phyloP scores from a whole-genome alignment of 768 basidiomycete genomes.

The Phlegmacium glaucopus region DNA sequence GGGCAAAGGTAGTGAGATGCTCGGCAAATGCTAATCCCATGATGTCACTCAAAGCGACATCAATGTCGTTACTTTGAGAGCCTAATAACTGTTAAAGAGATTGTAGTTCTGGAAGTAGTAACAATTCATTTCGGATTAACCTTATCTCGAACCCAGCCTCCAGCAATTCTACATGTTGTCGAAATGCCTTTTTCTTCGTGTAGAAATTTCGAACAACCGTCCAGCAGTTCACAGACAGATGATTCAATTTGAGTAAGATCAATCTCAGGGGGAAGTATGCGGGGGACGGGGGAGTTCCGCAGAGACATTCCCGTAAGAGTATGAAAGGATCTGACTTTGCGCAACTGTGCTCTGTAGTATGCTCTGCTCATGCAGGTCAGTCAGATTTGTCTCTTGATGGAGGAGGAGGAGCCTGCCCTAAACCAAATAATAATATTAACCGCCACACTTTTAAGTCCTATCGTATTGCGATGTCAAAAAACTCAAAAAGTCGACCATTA shows the following conservation, averaged over 20 bases:
- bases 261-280: constrained; percentile 31
- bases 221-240: constrained; percentile 70
- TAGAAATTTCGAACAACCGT: constrained; percentile 66
- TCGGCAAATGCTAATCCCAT: constrained; percentile 91
- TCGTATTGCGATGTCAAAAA: too few relatives aligned
- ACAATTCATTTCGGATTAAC: constrained; percentile 35
- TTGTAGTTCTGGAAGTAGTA: neutral
- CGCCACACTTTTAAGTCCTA: too few relatives aligned
- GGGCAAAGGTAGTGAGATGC: constrained; percentile 62
- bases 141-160: constrained; percentile 99
- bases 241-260: constrained; percentile 66
- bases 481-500: constrained; percentile 38
- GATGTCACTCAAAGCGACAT: constrained; percentile 85
- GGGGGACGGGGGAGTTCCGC: constrained; percentile 9
- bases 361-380: too few relatives aligned
- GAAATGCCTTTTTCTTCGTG: constrained; percentile 47
- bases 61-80: constrained; percentile 84
- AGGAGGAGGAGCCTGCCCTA: too few relatives aligned
- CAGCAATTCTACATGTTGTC: constrained; percentile 85
- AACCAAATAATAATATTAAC: too few relatives aligned
- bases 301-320: constrained; percentile 10
- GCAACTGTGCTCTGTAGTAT: too few relatives aligned
- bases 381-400: too few relatives aligned
- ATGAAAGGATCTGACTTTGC: too few relatives aligned
- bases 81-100: constrained; percentile 62